Percentiles rank a stretch among this genome's conserved stretches.
phyloP scores from a whole-genome alignment of 805 yeast species.

The Grigorovia transvaalensis region DNA sequence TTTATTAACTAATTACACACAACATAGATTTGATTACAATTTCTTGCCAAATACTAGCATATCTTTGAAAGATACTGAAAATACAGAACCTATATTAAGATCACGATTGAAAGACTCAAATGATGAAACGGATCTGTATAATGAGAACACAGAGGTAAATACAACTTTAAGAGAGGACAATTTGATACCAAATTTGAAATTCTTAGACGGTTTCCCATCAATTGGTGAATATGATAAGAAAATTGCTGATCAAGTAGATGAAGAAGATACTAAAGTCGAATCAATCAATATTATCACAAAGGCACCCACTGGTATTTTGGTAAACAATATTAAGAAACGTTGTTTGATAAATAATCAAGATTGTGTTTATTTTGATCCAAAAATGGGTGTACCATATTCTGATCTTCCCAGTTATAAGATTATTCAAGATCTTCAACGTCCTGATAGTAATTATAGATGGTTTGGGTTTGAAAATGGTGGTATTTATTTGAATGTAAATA shows the following conservation, averaged over 20 bases:
- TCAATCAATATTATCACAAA: slow-evolving; percentile 49
- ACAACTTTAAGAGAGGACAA: slow-evolving; percentile 26
- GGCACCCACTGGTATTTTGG: slow-evolving; percentile 64
- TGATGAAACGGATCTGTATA: not conserved
- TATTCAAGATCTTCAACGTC: slow-evolving; percentile 46
- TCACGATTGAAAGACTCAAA: not conserved
- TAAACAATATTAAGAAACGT: slow-evolving; percentile 53
- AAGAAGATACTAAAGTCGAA: slow-evolving; percentile 38
- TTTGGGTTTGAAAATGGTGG: slow-evolving; percentile 39
- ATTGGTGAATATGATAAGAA: slow-evolving; percentile 48
- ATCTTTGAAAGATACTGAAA: not conserved
- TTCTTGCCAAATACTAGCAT: slow-evolving; percentile 1
- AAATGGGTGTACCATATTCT: slow-evolving; percentile 76
- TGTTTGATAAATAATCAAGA: slow-evolving; percentile 70
- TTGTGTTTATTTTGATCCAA: slow-evolving; percentile 71
- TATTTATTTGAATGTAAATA: slow-evolving; percentile 33
- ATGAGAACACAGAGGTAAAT: not conserved
- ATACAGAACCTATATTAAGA: not conserved
- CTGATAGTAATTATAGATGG: slow-evolving; percentile 42
- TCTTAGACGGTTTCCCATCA: slow-evolving; percentile 34
- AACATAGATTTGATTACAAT: not conserved
- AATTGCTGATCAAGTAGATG: slow-evolving; percentile 33
- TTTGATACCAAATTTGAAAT: slow-evolving; percentile 33
- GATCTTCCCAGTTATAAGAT: slow-evolving; percentile 72
- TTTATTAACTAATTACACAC: not conserved